Conservation (phyloP, 495 filamentous ascomycete species). For the Tuber calosporum region DNA sequence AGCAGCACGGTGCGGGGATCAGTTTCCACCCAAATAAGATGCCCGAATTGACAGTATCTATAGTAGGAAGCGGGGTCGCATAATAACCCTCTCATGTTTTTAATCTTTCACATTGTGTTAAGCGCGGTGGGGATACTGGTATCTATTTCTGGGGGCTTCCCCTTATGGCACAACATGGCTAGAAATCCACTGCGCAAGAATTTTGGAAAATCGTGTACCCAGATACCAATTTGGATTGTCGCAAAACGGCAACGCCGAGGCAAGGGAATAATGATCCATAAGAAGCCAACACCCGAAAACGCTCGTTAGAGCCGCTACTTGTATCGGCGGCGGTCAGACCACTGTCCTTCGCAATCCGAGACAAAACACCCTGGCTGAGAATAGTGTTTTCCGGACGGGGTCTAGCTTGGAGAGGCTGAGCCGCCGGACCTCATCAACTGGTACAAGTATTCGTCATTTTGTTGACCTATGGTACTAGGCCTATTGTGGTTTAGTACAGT, state of each 20-base stretch:
- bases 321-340: too few species aligned
- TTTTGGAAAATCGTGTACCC: background rate
- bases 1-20: background rate
- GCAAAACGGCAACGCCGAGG: background rate
- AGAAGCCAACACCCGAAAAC: too few species aligned
- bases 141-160: background rate
- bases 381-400: too few species aligned
- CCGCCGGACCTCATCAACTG: too few species aligned
- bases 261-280: background rate
- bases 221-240: background rate
- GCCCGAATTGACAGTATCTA: background rate
- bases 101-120: background rate
- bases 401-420: too few species aligned
- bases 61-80: background rate
- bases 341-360: too few species aligned
- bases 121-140: background rate
- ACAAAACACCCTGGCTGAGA: too few species aligned
- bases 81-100: background rate
- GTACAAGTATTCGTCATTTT: too few species aligned
- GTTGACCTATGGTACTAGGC: too few species aligned
- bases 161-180: background rate
- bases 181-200: background rate
- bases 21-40: background rate
- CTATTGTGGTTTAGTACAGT: too few species aligned
- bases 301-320: too few species aligned